A percentile compares a stretch with the other conserved stretches of the same genome.
These are phyloP conservation scores for Trematosphaeria pertusa DNA, from an alignment of 2,329 filamentous ascomycete genomes.

Conservation along the genomic window DNA sequence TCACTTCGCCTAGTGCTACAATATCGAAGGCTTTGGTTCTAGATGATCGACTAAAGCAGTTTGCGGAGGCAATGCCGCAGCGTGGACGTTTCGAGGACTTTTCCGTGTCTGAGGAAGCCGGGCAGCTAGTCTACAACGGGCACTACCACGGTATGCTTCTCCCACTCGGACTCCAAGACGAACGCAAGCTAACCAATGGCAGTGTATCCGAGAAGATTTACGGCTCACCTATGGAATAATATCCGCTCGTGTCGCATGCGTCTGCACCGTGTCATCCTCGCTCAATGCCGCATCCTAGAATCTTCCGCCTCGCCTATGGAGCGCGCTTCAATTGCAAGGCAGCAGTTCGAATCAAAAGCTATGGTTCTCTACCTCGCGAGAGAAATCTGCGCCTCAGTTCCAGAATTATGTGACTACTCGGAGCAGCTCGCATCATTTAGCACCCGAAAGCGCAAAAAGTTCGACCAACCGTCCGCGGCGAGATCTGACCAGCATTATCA, in stretches of 20 bases:
- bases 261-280: conserved; percentile 29
- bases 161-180: too few relatives aligned
- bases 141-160: conserved; percentile 25
- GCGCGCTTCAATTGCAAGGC: conserved; percentile 1
- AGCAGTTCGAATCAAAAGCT: conserved; percentile 17
- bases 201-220: conserved; percentile 28
- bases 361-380: conserved; percentile 17
- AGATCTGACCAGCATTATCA: too few relatives aligned
- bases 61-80: too few relatives aligned
- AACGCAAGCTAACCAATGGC: conserved; percentile 2
- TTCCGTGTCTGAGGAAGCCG: too few relatives aligned
- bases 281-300: conserved; percentile 19
- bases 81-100: too few relatives aligned
- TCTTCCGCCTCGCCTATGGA: not conserved
- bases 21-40: too few relatives aligned
- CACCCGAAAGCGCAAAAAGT: not conserved
- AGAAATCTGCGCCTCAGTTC: conserved; percentile 34
- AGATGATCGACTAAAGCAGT: too few relatives aligned
- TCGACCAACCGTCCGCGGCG: too few relatives aligned
- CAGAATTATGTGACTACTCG: conserved; percentile 29
- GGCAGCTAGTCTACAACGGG: conserved; percentile 24
- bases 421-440: conserved; percentile 9
- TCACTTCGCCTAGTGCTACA: too few relatives aligned
- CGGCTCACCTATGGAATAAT: conserved; percentile 36
- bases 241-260: conserved; percentile 30